Base-by-base conservation (phyloP, 306 rosid genomes). In the Purshia tridentata region DNA sequence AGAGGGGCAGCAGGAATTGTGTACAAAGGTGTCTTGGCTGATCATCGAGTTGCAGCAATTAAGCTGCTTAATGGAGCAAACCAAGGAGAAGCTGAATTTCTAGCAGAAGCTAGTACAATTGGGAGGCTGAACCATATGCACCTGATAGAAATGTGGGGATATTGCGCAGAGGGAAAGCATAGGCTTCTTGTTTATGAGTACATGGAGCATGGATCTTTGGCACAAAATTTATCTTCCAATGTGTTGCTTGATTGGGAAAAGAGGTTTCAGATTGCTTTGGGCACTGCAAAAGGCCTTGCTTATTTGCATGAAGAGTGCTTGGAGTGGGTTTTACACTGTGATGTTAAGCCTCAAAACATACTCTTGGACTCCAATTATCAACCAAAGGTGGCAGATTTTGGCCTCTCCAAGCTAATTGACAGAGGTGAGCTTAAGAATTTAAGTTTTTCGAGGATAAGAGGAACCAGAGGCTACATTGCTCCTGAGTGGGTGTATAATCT, bases 381-480 rank as follows among this genome's bases (percentile, higher is more conserved):
- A 9, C 85, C 94, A 18, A 89, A 89, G 67, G 89, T 89, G 3
- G 88, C 89, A 0, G 89, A 89, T 78, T 88, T 88, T 66, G 92
- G 86, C 9, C 22, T 88, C 37, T 88, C 89, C 1, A 85, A 88
- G 42, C 16, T 83, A 7, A 61, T 69, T 5, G 78, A 77, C 7
- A 77, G 85, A 57, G 72, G 53, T 10, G 83, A 69, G 10, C 67
- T 63, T 29, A 29, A 51, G 12, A 46, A 63, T 29, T 72, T 81
- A 9, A 70, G 72, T 56, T 68, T 85, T 49, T 87, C 88, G 0
- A 74, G 76, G 71, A 84, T 84, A 41, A 62, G 91, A 48, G 92
- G 92, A 35, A 88, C 92, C 5, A 69, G 93, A 65, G 93, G 93
- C 0, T 88, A 88, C 48, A 88, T 88, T 86, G 90, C 93, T 4